A percentile compares a stretch with the other conserved stretches of the same genome.
Conservation (phyloP, 2,329 filamentous ascomycete species). For the Phoma herbarum region DNA sequence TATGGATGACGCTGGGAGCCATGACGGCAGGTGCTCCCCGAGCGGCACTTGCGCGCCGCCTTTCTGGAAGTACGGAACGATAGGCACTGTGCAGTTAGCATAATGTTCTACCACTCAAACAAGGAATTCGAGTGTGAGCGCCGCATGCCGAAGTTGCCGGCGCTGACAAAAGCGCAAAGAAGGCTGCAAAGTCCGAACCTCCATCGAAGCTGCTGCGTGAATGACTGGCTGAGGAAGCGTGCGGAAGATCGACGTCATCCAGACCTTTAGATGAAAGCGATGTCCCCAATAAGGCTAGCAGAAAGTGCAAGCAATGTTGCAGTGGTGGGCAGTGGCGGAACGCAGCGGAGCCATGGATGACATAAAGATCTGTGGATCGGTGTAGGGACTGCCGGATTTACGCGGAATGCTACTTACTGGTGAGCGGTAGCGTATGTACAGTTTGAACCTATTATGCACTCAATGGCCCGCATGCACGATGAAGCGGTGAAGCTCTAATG, state of each 20-base stretch:
- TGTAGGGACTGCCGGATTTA: slow-evolving; percentile 16
- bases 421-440: not conserved
- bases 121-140: slow-evolving; percentile 15
- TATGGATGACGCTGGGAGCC: slow-evolving; percentile 34
- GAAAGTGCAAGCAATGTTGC: slow-evolving; percentile 11
- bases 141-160: slow-evolving; percentile 38
- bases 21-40: slow-evolving; percentile 36
- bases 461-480: slow-evolving; percentile 38
- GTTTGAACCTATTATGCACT: slow-evolving; percentile 48
- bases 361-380: slow-evolving; percentile 16
- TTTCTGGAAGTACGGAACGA: slow-evolving; percentile 47
- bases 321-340: slow-evolving; percentile 16
- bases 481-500: not conserved
- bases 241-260: slow-evolving; percentile 35
- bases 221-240: slow-evolving; percentile 28
- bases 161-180: slow-evolving; percentile 36
- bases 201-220: slow-evolving; percentile 19
- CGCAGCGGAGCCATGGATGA: slow-evolving; percentile 18
- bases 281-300: slow-evolving; percentile 23
- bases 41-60: slow-evolving; percentile 49
- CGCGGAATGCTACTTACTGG: slow-evolving; percentile 23
- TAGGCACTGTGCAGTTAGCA: slow-evolving; percentile 48
- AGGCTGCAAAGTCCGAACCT: slow-evolving; percentile 18
- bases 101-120: slow-evolving; percentile 27
- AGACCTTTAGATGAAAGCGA: slow-evolving; percentile 1